These are phyloP conservation scores for Priceomyces melissophilus DNA, from an alignment of 805 yeast species.

Conservation along the genomic window DNA sequence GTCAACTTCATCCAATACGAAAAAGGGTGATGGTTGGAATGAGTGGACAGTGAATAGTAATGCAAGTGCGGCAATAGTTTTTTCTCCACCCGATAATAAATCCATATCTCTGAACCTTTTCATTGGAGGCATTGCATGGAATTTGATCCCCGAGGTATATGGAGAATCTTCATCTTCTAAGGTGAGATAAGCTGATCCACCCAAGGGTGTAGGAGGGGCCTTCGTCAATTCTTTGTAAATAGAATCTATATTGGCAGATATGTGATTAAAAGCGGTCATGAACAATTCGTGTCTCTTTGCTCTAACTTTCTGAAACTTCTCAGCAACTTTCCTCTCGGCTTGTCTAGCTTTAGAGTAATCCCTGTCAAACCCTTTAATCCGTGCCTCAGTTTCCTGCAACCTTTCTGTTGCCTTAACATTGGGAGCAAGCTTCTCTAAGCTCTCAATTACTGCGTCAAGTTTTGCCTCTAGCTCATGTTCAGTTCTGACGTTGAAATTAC, in stretches of 20 bases:
- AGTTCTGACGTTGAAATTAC: constrained; percentile 34
- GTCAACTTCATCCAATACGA: constrained; percentile 95
- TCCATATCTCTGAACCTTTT: constrained; percentile 93
- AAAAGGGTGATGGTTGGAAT: constrained; percentile 90
- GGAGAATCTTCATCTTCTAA: constrained; percentile 91
- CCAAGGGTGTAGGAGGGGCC: constrained; percentile 65
- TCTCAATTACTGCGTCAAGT: constrained; percentile 32
- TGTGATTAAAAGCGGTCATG: constrained; percentile 71
- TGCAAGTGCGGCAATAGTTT: constrained; percentile 94
- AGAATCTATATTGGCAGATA: constrained; percentile 65
- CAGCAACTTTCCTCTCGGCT: constrained; percentile 51
- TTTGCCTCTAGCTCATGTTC: constrained; percentile 34
- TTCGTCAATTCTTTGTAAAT: constrained; percentile 86
- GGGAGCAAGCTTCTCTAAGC: constrained; percentile 60
- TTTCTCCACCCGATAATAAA: constrained; percentile 92
- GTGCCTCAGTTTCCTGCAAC: constrained; percentile 61
- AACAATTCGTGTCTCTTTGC: constrained; percentile 59
- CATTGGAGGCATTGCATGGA: constrained; percentile 95
- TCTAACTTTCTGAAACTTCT: constrained; percentile 58
- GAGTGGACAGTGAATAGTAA: constrained; percentile 87
- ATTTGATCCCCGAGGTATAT: constrained; percentile 74
- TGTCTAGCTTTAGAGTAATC: constrained; percentile 63
- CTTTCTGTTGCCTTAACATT: constrained; percentile 78
- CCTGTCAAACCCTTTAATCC: constrained; percentile 56
- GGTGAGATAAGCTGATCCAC: constrained; percentile 90